A percentile compares a stretch with the other conserved stretches of the same genome.
Evolutionary conservation across 2,329 filamentous ascomycete species (phyloP).

Genomic region (Fusarium longipes): DNA sequence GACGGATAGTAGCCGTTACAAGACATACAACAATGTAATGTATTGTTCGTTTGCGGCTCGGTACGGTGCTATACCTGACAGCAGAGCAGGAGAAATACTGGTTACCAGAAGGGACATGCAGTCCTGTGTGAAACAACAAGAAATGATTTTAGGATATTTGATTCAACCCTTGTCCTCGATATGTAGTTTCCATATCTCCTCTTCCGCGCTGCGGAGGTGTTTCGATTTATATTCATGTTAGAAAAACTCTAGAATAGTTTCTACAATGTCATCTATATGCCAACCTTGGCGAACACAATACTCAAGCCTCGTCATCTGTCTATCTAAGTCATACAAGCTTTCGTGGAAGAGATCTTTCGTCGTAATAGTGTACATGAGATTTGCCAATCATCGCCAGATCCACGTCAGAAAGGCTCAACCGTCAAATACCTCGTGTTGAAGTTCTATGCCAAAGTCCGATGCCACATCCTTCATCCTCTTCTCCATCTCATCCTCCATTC

Average conservation of each 20-base stretch:
- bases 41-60: background rate
- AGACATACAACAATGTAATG: background rate
- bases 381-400: background rate
- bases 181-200: background rate
- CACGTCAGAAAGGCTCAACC: constrained; percentile 62
- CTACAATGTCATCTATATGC: constrained; percentile 7
- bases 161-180: background rate
- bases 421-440: constrained; percentile 90
- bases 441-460: constrained; percentile 89
- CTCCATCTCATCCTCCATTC: constrained; percentile 96
- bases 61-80: background rate
- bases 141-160: background rate
- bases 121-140: background rate
- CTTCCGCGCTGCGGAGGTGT: background rate
- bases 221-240: background rate
- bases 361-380: constrained; percentile 20
- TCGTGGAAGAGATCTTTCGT: constrained; percentile 7
- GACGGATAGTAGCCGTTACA: background rate
- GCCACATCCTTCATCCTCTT: constrained; percentile 87
- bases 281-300: background rate
- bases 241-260: background rate
- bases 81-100: background rate
- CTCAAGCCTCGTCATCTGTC: constrained; percentile 27
- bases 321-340: constrained; percentile 22
- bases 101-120: background rate